Evolutionary conservation across 2,329 filamentous ascomycete species (phyloP), one percentile per base, ranked within the genome.

Genomic region (Talaromyces sp.): DNA sequence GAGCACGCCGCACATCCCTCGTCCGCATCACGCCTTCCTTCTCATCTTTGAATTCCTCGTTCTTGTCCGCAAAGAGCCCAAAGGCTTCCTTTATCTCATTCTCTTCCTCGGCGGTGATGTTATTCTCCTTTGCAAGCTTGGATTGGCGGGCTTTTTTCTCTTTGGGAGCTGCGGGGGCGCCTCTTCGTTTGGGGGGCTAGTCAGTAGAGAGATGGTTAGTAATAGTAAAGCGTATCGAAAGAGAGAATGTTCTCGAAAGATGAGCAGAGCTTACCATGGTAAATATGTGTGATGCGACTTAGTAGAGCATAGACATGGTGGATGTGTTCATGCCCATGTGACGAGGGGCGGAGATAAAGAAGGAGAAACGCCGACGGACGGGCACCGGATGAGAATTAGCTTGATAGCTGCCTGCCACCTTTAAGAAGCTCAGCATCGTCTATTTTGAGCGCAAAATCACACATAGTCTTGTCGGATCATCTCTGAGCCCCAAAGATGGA

Each of bases 81-180:
- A 95, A 98, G 15, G 93, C 93, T 78, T 97, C 93, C 72, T 87
- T 89, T 74, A 99, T 97, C 80, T 97, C 93, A 70, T 86, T 85
- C 80, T 98, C 94, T 79, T 97, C 90, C 69, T 90, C 87, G 47
- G 89, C 90, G 15, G 87, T 89, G 73, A 98, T 87, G 77, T 93
- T 89, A 84, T 97, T 89, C 74, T 97, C 92, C 80, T 93, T 94
- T 35, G 94, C 94, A 71, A 97, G 91, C 77, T 93, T 96, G 66
- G 93, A 96, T 73, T 87, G 88, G 68, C 90, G 90, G 63, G 73
- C 67, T 70, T 75, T 77, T 68, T 75, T 79, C 11, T 73, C 72
- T 64, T 70, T 72, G n/a, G 75, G 68, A 64, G 74, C 70, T 65
- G 70, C 70, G 64, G 70, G 63, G 60, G 71, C 71, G 68, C 70